phyloP scores from a whole-genome alignment of 1,139 yeast species.

The Yamadazyma buinensis region DNA sequence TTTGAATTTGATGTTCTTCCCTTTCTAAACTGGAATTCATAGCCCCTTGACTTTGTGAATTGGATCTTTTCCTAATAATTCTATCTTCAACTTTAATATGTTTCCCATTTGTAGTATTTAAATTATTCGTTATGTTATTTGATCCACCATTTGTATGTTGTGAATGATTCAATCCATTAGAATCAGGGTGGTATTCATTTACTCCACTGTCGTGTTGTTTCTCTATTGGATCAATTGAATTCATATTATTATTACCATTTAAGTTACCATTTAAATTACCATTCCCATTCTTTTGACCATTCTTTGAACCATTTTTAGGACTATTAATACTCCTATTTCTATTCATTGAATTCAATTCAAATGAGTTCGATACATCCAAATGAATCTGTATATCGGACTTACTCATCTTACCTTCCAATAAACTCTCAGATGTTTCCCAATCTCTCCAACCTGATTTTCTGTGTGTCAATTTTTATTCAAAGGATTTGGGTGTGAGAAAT shows the following conservation, averaged over 20 bases:
- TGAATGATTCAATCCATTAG: neutral
- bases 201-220: no score
- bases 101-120: neutral
- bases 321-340: no score
- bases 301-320: no score
- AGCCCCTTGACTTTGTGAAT: slow-evolving; percentile 24
- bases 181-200: no score
- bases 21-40: slow-evolving; percentile 10
- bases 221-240: no score
- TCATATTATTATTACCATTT: no score
- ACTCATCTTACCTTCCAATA: no score
- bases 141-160: neutral
- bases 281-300: neutral
- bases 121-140: neutral
- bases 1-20: slow-evolving; percentile 1
- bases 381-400: slow-evolving; percentile 18
- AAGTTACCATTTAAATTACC: neutral
- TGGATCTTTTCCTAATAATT: slow-evolving; percentile 30
- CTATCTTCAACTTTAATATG: neutral
- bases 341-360: neutral
- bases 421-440: no score
- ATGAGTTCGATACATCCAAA: slow-evolving; percentile 12
- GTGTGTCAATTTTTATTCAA: no score
- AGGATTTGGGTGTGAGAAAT: no score
- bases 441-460: no score